Evolutionary conservation across 2,329 filamentous ascomycete species (phyloP).

Genomic region (Lachnellula arida): DNA sequence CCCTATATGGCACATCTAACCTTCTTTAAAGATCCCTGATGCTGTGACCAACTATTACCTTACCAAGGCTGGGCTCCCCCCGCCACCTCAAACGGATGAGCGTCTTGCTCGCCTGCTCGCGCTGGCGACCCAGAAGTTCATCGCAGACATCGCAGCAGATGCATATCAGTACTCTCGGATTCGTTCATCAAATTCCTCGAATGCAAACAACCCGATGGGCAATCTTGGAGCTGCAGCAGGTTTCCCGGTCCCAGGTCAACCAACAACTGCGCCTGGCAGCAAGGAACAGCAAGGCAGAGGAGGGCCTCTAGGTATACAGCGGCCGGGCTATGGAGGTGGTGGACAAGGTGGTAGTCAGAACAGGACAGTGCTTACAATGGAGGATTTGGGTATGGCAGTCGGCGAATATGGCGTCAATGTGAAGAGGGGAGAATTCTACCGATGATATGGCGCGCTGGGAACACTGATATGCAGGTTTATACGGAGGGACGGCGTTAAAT

Average conservation of each 20-base stretch:
- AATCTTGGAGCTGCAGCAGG: conserved; percentile 72
- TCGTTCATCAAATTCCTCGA: conserved; percentile 81
- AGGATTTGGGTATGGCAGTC: conserved; percentile 96
- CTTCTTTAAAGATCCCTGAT: conserved; percentile 73
- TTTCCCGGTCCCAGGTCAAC: conserved; percentile 60
- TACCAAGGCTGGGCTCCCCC: conserved; percentile 88
- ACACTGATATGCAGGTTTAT: background rate
- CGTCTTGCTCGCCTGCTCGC: conserved; percentile 90
- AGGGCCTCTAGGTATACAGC: conserved; percentile 51
- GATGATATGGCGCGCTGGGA: conserved; percentile 41
- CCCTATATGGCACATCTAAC: conserved; percentile 9
- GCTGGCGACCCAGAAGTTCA: conserved; percentile 98
- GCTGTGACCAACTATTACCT: conserved; percentile 98
- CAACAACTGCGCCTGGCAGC: conserved; percentile 49
- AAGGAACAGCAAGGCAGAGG: conserved; percentile 51
- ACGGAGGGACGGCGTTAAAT: conserved; percentile 14
- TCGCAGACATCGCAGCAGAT: conserved; percentile 94
- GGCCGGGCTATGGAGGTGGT: conserved; percentile 79
- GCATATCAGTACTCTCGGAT: conserved; percentile 98
- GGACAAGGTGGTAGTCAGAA: conserved; percentile 86
- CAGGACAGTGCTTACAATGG: conserved; percentile 94
- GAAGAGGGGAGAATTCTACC: conserved; percentile 95
- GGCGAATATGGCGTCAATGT: conserved; percentile 97
- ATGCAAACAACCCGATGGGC: conserved; percentile 86
- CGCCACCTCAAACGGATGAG: conserved; percentile 83